These are phyloP conservation scores for Lasiodiplodia hormozganensis DNA, from an alignment of 2,329 filamentous ascomycete species.

Conservation along the genomic window DNA sequence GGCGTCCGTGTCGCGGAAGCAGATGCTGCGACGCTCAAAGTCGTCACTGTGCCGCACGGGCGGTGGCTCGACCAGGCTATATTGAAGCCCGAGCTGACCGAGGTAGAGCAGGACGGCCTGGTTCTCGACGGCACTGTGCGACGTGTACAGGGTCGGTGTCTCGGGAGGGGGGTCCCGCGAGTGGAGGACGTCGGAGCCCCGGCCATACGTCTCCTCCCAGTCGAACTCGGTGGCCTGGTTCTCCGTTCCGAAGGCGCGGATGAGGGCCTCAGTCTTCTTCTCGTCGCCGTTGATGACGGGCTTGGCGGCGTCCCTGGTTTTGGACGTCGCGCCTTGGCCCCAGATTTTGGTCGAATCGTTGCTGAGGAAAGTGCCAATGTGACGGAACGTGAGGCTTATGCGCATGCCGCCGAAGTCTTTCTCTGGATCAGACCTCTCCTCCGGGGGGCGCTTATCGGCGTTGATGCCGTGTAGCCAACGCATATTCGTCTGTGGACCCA, in stretches of 20 bases:
- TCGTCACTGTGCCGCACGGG: constrained; percentile 35
- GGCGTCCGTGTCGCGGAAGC: constrained; percentile 44
- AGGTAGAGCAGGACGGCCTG: constrained; percentile 43
- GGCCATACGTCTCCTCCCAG: constrained; percentile 78
- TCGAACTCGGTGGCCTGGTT: constrained; percentile 75
- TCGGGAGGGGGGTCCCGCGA: constrained; percentile 41
- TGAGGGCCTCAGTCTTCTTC: constrained; percentile 69
- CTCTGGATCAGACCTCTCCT: constrained; percentile 74
- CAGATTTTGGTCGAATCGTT: constrained; percentile 73
- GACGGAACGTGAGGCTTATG: constrained; percentile 90
- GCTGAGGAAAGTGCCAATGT: constrained; percentile 84
- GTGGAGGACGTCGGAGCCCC: constrained; percentile 84
- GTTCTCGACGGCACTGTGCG: constrained; percentile 40
- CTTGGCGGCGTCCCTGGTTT: constrained; percentile 66
- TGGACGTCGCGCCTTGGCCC: constrained; percentile 86
- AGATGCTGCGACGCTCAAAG: constrained; percentile 32
- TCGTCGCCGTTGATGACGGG: constrained; percentile 71
- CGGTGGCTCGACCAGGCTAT: constrained; percentile 32
- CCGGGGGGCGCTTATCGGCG: constrained; percentile 75
- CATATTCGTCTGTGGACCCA: constrained; percentile 82
- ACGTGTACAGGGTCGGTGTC: constrained; percentile 49
- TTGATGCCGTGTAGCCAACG: constrained; percentile 93
- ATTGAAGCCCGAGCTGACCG: constrained; percentile 36
- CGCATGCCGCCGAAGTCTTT: constrained; percentile 75
- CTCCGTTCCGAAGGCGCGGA: constrained; percentile 83